phyloP scores from a whole-genome alignment of 75 land plant species.

The Sequoia sempervirens region DNA sequence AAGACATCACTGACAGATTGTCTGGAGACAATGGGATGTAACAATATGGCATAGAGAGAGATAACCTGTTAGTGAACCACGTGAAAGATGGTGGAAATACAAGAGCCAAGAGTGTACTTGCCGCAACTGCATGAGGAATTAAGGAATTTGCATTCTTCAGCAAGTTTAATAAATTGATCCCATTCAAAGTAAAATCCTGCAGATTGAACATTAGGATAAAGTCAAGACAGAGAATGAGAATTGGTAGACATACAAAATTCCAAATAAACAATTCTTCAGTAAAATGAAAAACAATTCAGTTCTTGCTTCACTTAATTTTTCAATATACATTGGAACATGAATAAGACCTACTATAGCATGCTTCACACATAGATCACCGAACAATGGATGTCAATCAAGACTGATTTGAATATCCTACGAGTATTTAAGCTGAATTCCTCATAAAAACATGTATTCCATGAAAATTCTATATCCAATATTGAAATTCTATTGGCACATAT shows the following conservation, averaged over 20 bases:
- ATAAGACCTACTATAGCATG: background rate
- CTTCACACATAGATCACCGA: background rate
- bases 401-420: background rate
- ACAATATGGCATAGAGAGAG: background rate
- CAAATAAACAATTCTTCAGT: background rate
- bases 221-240: background rate
- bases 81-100: constrained; percentile 89
- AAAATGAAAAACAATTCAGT: background rate
- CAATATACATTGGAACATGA: background rate
- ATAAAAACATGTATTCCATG: background rate
- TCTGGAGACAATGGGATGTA: background rate
- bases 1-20: background rate
- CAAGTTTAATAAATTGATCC: constrained; percentile 23
- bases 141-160: constrained; percentile 60
- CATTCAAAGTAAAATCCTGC: background rate
- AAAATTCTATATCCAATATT: background rate
- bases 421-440: background rate
- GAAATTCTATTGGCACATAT: background rate
- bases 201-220: background rate
- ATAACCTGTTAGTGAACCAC: constrained; percentile 90
- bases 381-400: background rate
- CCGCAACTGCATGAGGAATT: constrained; percentile 74
- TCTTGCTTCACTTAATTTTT: background rate
- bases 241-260: background rate
- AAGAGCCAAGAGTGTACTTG: constrained; percentile 78